Conservation (phyloP, 495 filamentous ascomycete genomes). For the Trichoderma erinaceum region DNA sequence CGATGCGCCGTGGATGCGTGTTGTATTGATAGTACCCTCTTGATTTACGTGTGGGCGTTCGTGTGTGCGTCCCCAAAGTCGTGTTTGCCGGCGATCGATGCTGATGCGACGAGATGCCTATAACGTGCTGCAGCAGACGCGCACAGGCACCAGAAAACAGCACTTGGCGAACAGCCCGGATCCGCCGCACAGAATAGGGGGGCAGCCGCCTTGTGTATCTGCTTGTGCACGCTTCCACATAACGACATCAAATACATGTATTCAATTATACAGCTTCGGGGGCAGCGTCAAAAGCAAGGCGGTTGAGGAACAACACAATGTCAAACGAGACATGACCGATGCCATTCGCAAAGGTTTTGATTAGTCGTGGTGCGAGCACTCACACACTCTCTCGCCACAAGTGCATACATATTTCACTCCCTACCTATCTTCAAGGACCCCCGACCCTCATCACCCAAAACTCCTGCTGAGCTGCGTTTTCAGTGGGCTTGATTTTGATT, state of each 20-base stretch:
- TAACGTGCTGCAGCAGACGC: background rate
- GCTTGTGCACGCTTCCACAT: background rate
- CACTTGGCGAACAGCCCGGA: background rate
- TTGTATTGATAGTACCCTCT: too few species aligned
- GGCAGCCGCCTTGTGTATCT: background rate
- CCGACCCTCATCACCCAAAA: too few species aligned
- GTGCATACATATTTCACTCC: too few species aligned
- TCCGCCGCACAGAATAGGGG: background rate
- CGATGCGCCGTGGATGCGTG: slow-evolving; percentile 4
- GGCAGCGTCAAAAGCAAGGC: background rate
- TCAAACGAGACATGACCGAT: background rate
- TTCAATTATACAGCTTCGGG: too few species aligned
- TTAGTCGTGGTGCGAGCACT: too few species aligned
- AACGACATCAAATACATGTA: too few species aligned
- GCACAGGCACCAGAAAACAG: background rate
- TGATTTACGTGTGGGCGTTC: background rate
- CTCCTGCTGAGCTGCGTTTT: background rate
- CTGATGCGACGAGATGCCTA: slow-evolving; percentile 4
- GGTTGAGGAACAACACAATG: background rate
- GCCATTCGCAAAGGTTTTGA: too few species aligned
- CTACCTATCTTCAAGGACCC: too few species aligned
- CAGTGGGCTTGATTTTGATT: background rate
- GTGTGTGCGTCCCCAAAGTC: slow-evolving; percentile 7
- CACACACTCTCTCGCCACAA: too few species aligned
- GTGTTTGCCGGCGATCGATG: background rate